Percentiles rank a stretch among this genome's conserved stretches.
phyloP scores from a whole-genome alignment of 345 rosid species.

The Mallotus nudiflorus region DNA sequence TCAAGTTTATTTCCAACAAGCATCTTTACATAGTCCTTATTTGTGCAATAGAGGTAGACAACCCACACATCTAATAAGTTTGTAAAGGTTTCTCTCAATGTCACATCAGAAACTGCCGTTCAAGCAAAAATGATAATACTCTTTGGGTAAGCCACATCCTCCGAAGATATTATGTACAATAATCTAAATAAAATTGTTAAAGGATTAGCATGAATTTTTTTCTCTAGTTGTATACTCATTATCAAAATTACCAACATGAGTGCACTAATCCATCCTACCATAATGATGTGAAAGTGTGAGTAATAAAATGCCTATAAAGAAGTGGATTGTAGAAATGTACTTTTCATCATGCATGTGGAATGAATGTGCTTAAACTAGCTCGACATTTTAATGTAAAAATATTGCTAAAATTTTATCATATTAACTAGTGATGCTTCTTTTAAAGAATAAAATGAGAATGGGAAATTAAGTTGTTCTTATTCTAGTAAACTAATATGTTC shows the following conservation, averaged over 20 bases:
- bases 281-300: not conserved
- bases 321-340: not conserved
- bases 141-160: not conserved
- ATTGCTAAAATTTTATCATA: not conserved
- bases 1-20: conserved; percentile 98
- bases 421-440: not conserved
- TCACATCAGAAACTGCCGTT: conserved; percentile 81
- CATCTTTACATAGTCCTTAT: conserved; percentile 82
- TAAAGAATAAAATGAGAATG: not conserved
- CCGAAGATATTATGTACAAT: not conserved
- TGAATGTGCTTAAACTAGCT: not conserved
- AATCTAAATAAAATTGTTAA: not conserved
- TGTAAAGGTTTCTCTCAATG: conserved; percentile 81
- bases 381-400: not conserved
- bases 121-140: conserved; percentile 11
- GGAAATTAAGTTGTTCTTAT: too few species aligned
- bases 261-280: not conserved
- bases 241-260: not conserved
- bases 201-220: not conserved
- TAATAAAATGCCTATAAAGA: not conserved
- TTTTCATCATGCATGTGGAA: not conserved
- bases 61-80: conserved; percentile 90
- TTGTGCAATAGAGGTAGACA: conserved; percentile 74
- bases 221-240: not conserved
- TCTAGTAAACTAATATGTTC: too few species aligned